Evolutionary conservation across 208 protist species (phyloP), one percentile per base, ranked within the genome.

Genomic region (Balamuthia mandrillaris): DNA sequence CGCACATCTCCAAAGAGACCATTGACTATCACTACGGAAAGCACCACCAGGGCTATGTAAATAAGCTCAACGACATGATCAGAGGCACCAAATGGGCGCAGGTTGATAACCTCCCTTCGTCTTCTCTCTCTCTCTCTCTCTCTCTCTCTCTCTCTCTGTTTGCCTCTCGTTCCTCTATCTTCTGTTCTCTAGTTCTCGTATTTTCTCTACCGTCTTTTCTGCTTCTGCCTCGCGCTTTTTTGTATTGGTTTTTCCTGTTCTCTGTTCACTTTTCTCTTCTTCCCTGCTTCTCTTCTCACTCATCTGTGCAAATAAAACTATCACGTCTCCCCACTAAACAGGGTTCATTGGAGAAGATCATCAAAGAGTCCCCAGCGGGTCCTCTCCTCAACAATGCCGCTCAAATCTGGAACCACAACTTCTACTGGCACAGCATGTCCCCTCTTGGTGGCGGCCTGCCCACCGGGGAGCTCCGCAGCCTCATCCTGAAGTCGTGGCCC

Each of bases 141-240:
- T n/a, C n/a, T n/a, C n/a, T n/a, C 16, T n/a, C 16, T 14, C n/a
- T n/a, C n/a, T n/a, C n/a, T n/a, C n/a, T 35, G 42, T 18, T 79
- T 35, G 29, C 61, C 96, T 96, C 88, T 94, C 91, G 51, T 89
- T 82, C 74, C n/a, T n/a, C n/a, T n/a, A n/a, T n/a, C n/a, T n/a
- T n/a, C n/a, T n/a, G n/a, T n/a, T n/a, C n/a, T n/a, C n/a, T n/a
- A n/a, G n/a, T n/a, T n/a, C n/a, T n/a, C n/a, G 18, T n/a, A n/a
- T n/a, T n/a, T n/a, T n/a, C n/a, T n/a, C n/a, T n/a, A n/a, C n/a
- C n/a, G n/a, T n/a, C n/a, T n/a, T n/a, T n/a, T n/a, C n/a, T n/a
- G n/a, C n/a, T 79, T n/a, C 49, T 56, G 49, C n/a, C n/a, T 27
- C n/a, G n/a, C n/a, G n/a, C n/a, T n/a, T n/a, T n/a, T n/a, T n/a